Percentiles rank a stretch among this genome's conserved stretches.
phyloP scores from a whole-genome alignment of 2,329 filamentous ascomycete species.

The Colletotrichum sansevieriae region DNA sequence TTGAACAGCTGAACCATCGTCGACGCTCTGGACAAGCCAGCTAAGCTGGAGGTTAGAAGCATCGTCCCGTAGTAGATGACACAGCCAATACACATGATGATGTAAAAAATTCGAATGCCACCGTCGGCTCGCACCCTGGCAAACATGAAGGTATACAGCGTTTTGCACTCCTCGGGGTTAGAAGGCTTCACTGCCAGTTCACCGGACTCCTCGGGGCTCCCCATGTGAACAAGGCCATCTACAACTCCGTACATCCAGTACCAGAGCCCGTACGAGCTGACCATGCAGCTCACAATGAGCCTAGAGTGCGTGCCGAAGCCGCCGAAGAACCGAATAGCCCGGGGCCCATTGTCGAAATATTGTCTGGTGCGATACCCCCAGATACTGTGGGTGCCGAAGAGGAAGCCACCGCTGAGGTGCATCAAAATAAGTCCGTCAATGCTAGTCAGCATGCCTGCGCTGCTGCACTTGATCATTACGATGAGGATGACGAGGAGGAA shows the following conservation, averaged over 20 bases:
- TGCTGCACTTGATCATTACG: conserved; percentile 45
- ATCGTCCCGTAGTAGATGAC: conserved; percentile 44
- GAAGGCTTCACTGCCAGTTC: conserved; percentile 37
- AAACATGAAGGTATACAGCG: conserved; percentile 47
- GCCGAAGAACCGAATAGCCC: conserved; percentile 44
- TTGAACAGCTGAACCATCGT: conserved; percentile 19
- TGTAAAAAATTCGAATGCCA: conserved; percentile 44
- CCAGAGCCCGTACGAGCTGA: conserved; percentile 47
- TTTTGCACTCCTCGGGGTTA: conserved; percentile 40
- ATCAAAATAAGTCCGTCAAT: conserved; percentile 48
- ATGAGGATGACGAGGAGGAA: conserved; percentile 50
- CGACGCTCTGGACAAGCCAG: conserved; percentile 39
- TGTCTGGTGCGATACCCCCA: conserved; percentile 48
- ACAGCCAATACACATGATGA: conserved; percentile 43
- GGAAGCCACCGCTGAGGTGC: conserved; percentile 47
- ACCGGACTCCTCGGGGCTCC: conserved; percentile 39
- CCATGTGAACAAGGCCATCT: conserved; percentile 32
- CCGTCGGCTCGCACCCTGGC: conserved; percentile 44
- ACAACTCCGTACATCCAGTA: conserved; percentile 46
- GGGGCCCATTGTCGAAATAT: conserved; percentile 43
- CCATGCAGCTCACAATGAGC: conserved; percentile 43
- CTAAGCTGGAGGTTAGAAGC: conserved; percentile 43
- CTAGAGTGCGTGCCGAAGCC: conserved; percentile 46
- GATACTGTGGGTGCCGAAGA: conserved; percentile 47
- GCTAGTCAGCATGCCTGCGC: conserved; percentile 35